phyloP scores from a whole-genome alignment of 2,329 filamentous ascomycete genomes.

The Fusarium dlaminii region DNA sequence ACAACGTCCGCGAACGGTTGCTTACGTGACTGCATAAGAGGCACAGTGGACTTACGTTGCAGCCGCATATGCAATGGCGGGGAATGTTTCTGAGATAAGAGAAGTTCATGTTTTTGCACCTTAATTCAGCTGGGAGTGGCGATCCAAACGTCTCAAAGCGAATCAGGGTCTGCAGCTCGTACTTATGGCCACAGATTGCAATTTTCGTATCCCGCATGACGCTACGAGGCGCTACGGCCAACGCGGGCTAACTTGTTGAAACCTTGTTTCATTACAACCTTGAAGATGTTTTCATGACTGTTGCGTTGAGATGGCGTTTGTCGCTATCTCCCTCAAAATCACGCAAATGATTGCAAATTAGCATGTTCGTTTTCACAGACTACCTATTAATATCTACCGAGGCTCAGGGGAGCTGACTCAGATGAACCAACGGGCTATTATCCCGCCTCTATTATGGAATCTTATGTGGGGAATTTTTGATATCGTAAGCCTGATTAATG shows the following conservation, averaged over 20 bases:
- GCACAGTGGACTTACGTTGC: neutral
- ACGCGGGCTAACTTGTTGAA: accelerated
- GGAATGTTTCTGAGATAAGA: accelerated
- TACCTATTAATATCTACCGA: neutral
- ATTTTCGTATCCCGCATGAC: neutral
- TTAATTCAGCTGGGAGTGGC: neutral
- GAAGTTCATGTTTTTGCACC: neutral
- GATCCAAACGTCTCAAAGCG: neutral
- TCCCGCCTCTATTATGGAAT: neutral
- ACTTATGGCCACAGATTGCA: neutral
- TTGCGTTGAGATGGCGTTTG: accelerated
- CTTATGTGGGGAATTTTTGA: neutral
- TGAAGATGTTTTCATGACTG: no score
- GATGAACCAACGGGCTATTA: no score
- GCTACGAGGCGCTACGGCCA: neutral
- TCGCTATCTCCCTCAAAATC: no score
- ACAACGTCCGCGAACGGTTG: no score
- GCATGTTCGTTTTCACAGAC: neutral
- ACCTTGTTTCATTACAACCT: no score
- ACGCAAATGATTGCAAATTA: neutral
- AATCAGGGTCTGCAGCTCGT: neutral
- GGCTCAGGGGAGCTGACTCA: neutral
- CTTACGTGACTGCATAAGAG: neutral
- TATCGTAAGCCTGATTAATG: neutral
- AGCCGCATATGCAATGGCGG: neutral